These are phyloP conservation scores for Colletotrichum scovillei DNA, from an alignment of 2,329 filamentous ascomycete species.

Conservation along the genomic window DNA sequence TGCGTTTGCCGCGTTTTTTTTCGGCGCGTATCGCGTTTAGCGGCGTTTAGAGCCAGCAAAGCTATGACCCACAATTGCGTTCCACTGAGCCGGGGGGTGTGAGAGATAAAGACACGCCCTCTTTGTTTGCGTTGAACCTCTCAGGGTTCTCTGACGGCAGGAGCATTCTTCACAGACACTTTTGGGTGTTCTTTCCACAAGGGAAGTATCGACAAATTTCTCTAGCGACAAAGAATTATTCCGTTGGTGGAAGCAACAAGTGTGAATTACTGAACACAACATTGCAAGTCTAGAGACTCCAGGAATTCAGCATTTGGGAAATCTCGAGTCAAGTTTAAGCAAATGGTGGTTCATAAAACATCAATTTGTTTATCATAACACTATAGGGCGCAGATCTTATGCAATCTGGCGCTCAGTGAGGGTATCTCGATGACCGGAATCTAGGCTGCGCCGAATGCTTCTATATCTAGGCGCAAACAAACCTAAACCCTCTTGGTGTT, in stretches of 20 bases:
- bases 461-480: background rate
- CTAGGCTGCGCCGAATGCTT: slow-evolving; percentile 14
- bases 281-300: background rate
- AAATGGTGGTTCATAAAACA: background rate
- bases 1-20: slow-evolving; percentile 23
- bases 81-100: background rate
- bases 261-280: background rate
- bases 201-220: too few relatives aligned
- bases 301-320: background rate
- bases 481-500: background rate
- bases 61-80: background rate
- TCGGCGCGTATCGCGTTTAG: slow-evolving; percentile 3
- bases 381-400: slow-evolving; percentile 2
- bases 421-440: slow-evolving; percentile 23
- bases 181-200: background rate
- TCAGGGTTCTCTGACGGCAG: too few relatives aligned
- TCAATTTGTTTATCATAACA: slow-evolving; percentile 29
- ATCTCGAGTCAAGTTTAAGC: background rate
- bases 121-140: background rate
- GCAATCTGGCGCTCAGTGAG: slow-evolving; percentile 22
- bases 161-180: background rate
- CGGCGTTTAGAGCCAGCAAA: background rate
- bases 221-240: too few relatives aligned
- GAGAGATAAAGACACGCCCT: background rate
- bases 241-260: too few relatives aligned